Base-by-base conservation (phyloP, 73 alveolate genomes). In the Paramecium bursaria region DNA sequence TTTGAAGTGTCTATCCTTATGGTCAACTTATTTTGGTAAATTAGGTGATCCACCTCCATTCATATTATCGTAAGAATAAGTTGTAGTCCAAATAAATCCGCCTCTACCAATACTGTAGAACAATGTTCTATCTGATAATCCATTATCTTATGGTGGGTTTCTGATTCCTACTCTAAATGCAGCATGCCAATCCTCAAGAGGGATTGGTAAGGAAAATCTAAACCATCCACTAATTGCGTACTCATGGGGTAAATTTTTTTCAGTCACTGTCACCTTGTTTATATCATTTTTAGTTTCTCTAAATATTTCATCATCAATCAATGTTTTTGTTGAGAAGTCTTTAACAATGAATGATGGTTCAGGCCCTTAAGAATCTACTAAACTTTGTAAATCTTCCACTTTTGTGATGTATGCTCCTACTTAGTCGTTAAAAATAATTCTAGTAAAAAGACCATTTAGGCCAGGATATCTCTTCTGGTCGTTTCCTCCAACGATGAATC, bases 161-260 rank as follows among this genome's bases (percentile, higher is more conserved):
- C n/a, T n/a, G n/a, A n/a, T n/a, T n/a, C n/a, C n/a, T n/a, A n/a
- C n/a, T n/a, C n/a, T n/a, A n/a, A n/a, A n/a, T n/a, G n/a, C n/a
- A n/a, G n/a, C n/a, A n/a, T n/a, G n/a, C n/a, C n/a, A n/a, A n/a
- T n/a, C n/a, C n/a, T n/a, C n/a, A n/a, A n/a, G n/a, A n/a, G n/a
- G n/a, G n/a, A n/a, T n/a, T n/a, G n/a, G n/a, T n/a, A n/a, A n/a
- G n/a, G n/a, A n/a, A n/a, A n/a, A 57, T 57, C 33, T 57, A 57
- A 30, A 57, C 76, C 76, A 57, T 57, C 76, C 76, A 57, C 76
- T 57, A 2, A 57, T 30, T 27, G 76, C 27, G 14, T 57, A 57
- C 33, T 57, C 76, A 29, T 57, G 76, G 1, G 76, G 76, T 30
- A 57, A 57, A 14, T 9, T 57, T 31, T 57, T 57, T 11, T 57